A percentile compares a stretch with the other conserved stretches of the same genome.
Conservation (phyloP, 2,329 filamentous ascomycete genomes). For the Chaetothyriales sp. region DNA sequence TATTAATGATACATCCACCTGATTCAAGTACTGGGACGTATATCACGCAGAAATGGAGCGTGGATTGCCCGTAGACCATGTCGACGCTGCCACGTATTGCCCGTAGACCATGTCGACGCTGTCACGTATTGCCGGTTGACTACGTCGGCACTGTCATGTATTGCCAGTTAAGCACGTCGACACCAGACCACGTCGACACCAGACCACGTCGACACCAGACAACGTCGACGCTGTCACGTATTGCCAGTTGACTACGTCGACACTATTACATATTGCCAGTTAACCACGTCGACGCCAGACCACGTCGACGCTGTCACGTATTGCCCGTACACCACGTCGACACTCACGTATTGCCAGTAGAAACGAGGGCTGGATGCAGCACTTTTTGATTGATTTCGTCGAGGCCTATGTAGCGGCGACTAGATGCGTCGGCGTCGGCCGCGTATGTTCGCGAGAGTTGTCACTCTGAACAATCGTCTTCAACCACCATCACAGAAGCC, state of each 20-base stretch:
- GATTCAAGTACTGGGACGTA: not conserved
- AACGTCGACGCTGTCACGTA: not conserved
- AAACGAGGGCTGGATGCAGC: not conserved
- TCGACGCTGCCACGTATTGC: not conserved
- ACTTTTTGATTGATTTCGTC: not conserved
- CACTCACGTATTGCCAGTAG: not conserved
- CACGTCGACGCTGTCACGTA: not conserved
- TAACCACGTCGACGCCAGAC: not conserved
- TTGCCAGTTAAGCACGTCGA: too few relatives aligned
- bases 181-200: not conserved
- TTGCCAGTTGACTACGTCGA: not conserved
- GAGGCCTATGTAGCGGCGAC: not conserved
- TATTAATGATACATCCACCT: not conserved
- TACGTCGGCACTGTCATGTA: not conserved
- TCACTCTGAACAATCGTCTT: not conserved
- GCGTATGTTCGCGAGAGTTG: not conserved
- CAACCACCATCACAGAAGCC: not conserved
- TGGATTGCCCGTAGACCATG: not conserved
- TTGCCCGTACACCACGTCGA: not conserved
- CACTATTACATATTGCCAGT: not conserved
- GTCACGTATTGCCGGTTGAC: not conserved
- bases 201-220: not conserved
- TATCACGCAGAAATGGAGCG: too few relatives aligned
- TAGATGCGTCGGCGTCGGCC: not conserved
- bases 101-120: not conserved